These are phyloP conservation scores for Mycosphaerelloides madeirae DNA, from an alignment of 2,329 filamentous ascomycete species.

Conservation along the genomic window DNA sequence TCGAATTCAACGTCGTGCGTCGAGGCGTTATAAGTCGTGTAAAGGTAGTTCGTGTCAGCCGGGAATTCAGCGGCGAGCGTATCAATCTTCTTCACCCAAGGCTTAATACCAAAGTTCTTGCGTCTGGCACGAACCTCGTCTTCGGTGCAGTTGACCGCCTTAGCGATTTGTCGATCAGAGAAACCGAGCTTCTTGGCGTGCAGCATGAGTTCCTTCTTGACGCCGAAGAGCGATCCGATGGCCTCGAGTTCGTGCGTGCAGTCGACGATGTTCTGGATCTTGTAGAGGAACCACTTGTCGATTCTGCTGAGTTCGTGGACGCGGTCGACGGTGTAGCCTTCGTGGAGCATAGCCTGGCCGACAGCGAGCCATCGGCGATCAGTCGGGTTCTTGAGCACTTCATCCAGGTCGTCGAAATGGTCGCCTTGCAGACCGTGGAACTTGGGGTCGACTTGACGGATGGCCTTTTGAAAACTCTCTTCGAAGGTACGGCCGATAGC, in stretches of 20 bases:
- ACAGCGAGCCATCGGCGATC: slow-evolving; percentile 97
- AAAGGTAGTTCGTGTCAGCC: slow-evolving; percentile 89
- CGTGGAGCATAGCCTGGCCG: slow-evolving; percentile 95
- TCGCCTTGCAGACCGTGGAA: slow-evolving; percentile 93
- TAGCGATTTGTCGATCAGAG: slow-evolving; percentile 91
- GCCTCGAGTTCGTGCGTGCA: slow-evolving; percentile 81
- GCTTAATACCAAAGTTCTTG: slow-evolving; percentile 80
- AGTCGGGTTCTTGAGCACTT: slow-evolving; percentile 83
- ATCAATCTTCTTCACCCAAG: slow-evolving; percentile 98
- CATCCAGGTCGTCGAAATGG: slow-evolving; percentile 88
- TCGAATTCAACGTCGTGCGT: slow-evolving; percentile 92
- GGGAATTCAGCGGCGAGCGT: slow-evolving; percentile 96
- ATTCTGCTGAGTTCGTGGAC: slow-evolving; percentile 96
- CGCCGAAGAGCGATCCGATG: slow-evolving; percentile 71
- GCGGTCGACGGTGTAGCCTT: slow-evolving; percentile 87
- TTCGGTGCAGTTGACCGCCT: slow-evolving; percentile 78
- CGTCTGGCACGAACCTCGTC: slow-evolving; percentile 82
- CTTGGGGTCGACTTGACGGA: slow-evolving; percentile 89
- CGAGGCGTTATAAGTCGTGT: slow-evolving; percentile 96
- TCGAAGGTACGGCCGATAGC: slow-evolving; percentile 97
- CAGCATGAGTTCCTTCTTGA: slow-evolving; percentile 83
- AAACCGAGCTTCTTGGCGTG: slow-evolving; percentile 98
- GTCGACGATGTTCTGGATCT: slow-evolving; percentile 95
- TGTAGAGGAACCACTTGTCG: slow-evolving; percentile 98
- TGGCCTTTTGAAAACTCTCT: slow-evolving; percentile 98